These are phyloP conservation scores for Geranium incanum DNA, from an alignment of 441 rosid species.

Conservation along the genomic window DNA sequence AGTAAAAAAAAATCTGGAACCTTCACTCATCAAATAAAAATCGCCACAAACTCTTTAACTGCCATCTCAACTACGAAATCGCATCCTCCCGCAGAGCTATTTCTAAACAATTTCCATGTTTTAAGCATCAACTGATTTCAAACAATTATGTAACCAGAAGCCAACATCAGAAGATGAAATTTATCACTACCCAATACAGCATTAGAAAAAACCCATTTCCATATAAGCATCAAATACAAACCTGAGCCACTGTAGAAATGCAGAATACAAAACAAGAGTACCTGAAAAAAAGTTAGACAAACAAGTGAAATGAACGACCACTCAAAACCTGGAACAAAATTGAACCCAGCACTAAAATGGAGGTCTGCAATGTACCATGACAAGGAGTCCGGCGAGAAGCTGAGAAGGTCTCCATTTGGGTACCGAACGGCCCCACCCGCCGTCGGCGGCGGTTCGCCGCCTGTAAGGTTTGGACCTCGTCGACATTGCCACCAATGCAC, in stretches of 20 bases:
- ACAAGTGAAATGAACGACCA: not conserved
- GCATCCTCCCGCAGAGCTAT: not conserved
- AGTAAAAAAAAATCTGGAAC: not conserved
- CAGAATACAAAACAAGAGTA: constrained; percentile 29
- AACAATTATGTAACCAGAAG: not conserved
- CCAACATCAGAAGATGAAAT: not conserved
- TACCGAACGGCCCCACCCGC: not conserved
- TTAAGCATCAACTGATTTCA: too few species aligned
- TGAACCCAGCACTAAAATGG: not conserved
- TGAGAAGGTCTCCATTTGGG: not conserved
- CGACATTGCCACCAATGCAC: not conserved
- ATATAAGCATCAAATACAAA: constrained; percentile 17
- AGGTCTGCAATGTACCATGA: not conserved
- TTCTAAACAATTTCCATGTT: not conserved
- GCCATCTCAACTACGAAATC: not conserved
- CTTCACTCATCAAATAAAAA: not conserved
- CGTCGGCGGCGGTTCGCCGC: not conserved
- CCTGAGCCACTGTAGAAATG: constrained; percentile 40
- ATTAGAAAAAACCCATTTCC: not conserved
- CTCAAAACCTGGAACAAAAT: not conserved
- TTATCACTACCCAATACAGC: not conserved
- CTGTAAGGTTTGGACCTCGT: not conserved
- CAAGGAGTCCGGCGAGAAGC: not conserved
- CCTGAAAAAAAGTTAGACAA: constrained; percentile 27
- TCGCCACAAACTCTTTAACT: not conserved